Evolutionary conservation across 1,139 yeast genomes (phyloP).

Genomic region (Nakaseomyces nivariensis): DNA sequence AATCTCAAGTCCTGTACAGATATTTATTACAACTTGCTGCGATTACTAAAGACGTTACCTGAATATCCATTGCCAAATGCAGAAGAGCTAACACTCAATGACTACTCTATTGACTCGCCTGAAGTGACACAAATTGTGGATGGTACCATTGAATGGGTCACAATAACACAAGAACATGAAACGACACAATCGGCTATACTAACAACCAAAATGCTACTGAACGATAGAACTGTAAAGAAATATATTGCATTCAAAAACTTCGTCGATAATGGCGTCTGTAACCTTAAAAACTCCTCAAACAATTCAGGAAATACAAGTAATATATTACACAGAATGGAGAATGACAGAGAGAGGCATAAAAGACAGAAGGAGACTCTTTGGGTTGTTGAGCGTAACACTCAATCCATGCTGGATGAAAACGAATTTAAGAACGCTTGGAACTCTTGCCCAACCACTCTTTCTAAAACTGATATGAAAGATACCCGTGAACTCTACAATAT

Average conservation of each 20-base stretch:
- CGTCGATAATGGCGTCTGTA: not conserved
- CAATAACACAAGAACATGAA: constrained; percentile 5
- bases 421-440: constrained; percentile 22
- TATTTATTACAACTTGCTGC: constrained; percentile 5
- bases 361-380: constrained; percentile 28
- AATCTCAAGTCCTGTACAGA: constrained; percentile 17
- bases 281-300: constrained; percentile 4
- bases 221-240: constrained; percentile 9
- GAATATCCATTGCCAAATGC: not conserved
- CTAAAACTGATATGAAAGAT: constrained; percentile 15
- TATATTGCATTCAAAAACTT: constrained; percentile 7
- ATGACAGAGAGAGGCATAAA: constrained; percentile 28
- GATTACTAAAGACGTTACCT: not conserved
- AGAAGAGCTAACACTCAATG: not conserved
- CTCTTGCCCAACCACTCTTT: constrained; percentile 10
- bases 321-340: constrained; percentile 27
- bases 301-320: constrained; percentile 10
- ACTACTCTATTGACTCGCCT: not conserved
- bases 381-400: constrained; percentile 18
- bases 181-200: not conserved
- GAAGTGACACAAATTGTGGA: not conserved
- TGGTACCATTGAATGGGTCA: not conserved
- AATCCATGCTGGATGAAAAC: constrained; percentile 13
- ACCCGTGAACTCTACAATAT: constrained; percentile 17
- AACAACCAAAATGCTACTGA: constrained; percentile 7